These are phyloP conservation scores for thale cress (Arabidopsis thaliana) DNA, from an alignment of 345 rosid species.

Conservation along the genomic window DNA sequence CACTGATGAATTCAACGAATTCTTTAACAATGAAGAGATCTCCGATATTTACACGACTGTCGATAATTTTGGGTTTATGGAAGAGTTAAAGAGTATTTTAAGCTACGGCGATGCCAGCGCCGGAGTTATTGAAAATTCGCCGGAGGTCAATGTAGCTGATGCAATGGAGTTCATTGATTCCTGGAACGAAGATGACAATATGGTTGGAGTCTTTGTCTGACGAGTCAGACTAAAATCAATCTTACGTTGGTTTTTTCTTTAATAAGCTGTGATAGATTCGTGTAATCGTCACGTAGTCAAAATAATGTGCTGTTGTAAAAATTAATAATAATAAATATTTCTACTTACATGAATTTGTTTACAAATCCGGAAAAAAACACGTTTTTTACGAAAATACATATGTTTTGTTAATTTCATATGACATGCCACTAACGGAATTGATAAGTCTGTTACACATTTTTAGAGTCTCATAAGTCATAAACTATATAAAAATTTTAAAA, in stretches of 20 bases:
- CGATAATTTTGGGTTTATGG: conserved; percentile 39
- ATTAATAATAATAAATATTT: not conserved
- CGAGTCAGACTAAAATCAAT: conserved; percentile 28
- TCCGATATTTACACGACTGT: conserved; percentile 15
- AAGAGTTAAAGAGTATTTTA: conserved; percentile 35
- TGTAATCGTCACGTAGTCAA: not conserved
- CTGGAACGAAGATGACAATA: conserved; percentile 26
- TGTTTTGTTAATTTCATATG: no score
- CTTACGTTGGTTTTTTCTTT: conserved; percentile 13
- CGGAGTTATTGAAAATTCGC: conserved; percentile 13
- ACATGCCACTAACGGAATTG: no score
- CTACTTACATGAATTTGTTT: not conserved
- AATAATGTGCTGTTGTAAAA: not conserved
- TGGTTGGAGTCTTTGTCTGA: conserved; percentile 31
- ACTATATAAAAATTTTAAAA: no score
- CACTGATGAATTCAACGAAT: conserved; percentile 10
- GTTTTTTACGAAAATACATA: no score
- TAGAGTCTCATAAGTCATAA: no score
- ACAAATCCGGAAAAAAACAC: not conserved
- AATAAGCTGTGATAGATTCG: not conserved
- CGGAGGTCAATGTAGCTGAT: conserved; percentile 21
- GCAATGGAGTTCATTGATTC: conserved; percentile 31
- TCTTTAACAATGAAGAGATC: conserved; percentile 32
- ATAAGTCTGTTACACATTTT: no score
- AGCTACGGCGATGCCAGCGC: not conserved